Evolutionary conservation across 108 stramenopile genomes (phyloP), one percentile per base, ranked within the genome.

Genomic region (Skeletonema menzelii): DNA sequence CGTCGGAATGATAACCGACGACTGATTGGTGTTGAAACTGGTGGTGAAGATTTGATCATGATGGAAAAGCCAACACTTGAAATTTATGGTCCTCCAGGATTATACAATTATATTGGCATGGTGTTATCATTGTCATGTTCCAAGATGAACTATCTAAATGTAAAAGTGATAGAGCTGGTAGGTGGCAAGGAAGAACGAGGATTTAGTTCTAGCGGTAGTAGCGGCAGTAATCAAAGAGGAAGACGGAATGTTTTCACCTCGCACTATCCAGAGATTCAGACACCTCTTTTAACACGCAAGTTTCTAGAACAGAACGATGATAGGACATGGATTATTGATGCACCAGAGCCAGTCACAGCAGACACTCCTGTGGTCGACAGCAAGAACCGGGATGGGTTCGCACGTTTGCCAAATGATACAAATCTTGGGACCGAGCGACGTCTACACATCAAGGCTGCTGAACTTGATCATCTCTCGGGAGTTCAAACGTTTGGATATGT

Each of bases 401-500:
- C 31, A n/a, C 56, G 72, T 44, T 55, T 74, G 15, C 72, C 73
- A 38, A 78, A 75, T 40, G 70, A 75, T 68, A 38, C 71, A 15
- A 71, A 70, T 26, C 53, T 55, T 5, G 56, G 59, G 10, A 17
- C 14, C 6, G 53, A 34, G 5, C 56, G 76, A 24, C 75, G 82
- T 30, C 31, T 84, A n/a, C 63, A 73, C n/a, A 89, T 95, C 26
- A 66, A 67, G 35, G 94, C 94, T 8, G 94, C 89, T 10, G 89
- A 92, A 75, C 76, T 95, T 13, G 74, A 90, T 62, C 94, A 95
- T 76, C 27, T 88, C 15, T 70, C 73, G 60, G 87, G 90, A 27
- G 88, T 95, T 8, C 90, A 82, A 46, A 91, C 89, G 13, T 92
- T 95, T 84, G 94, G 94, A 17, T 95, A 86, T 72, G 79, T 83